phyloP scores from a whole-genome alignment of 108 stramenopile genomes.

The Nannochloropsis salina region DNA sequence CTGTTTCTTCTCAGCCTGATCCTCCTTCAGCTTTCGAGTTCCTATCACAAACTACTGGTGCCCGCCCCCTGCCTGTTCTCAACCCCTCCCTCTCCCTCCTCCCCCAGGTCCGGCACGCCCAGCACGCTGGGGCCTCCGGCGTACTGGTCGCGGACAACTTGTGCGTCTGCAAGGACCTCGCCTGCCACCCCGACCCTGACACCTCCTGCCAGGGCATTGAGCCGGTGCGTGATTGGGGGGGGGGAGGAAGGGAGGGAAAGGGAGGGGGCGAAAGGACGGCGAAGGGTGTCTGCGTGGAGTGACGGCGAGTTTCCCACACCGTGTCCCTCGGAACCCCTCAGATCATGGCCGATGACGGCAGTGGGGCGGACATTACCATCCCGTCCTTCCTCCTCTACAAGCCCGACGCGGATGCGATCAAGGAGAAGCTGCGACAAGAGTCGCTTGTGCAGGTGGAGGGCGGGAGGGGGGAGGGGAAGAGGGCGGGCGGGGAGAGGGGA shows the following conservation, averaged over 20 bases:
- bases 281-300: constrained; percentile 24
- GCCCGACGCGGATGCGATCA: constrained; percentile 30
- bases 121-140: constrained; percentile 74
- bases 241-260: not conserved
- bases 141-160: constrained; percentile 83
- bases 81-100: not conserved
- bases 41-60: too few species aligned
- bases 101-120: constrained; percentile 70
- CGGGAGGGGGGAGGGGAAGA: too few species aligned
- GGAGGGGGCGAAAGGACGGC: too few species aligned
- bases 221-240: not conserved
- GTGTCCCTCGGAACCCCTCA: constrained; percentile 35
- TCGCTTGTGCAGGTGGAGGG: constrained; percentile 18
- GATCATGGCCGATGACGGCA: constrained; percentile 95
- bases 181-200: not conserved
- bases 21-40: too few species aligned
- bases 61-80: too few species aligned
- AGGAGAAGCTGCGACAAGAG: constrained; percentile 19
- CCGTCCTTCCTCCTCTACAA: constrained; percentile 76
- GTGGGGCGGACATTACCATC: constrained; percentile 80
- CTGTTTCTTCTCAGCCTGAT: too few species aligned
- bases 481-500: not conserved
- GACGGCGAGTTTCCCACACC: constrained; percentile 37
- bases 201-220: constrained; percentile 14
- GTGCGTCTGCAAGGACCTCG: constrained; percentile 66